A percentile compares a stretch with the other conserved stretches of the same genome.
phyloP scores from a whole-genome alignment of 257 asterid genomes.

The Nicotiana obtusifolia region DNA sequence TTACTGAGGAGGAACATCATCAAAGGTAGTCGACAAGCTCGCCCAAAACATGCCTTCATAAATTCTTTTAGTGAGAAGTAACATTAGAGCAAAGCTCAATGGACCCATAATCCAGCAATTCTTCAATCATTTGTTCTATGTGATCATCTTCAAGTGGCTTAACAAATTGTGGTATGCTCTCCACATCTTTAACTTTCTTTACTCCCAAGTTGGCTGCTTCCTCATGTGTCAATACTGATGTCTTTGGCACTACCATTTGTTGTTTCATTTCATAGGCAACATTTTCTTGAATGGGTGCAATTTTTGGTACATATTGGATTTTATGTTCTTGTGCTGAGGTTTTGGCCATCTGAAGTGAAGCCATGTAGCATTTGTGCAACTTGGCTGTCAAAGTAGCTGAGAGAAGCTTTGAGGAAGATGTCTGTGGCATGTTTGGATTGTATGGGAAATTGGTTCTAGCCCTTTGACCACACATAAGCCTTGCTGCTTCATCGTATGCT shows the following conservation, averaged over 20 bases:
- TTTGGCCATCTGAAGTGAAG: conserved; percentile 51
- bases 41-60: too few relatives aligned
- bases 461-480: conserved; percentile 73
- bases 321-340: conserved; percentile 2
- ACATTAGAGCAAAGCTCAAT: conserved; percentile 51
- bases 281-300: not conserved
- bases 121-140: conserved; percentile 85
- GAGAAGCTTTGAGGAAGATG: conserved; percentile 50
- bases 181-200: conserved; percentile 3
- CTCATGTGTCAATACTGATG: not conserved
- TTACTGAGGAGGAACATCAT: not conserved
- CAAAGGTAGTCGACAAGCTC: too few relatives aligned
- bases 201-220: not conserved
- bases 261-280: not conserved
- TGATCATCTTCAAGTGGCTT: conserved; percentile 64
- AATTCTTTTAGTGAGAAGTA: conserved; percentile 14
- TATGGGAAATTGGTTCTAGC: conserved; percentile 75
- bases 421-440: conserved; percentile 44
- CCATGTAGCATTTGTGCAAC: conserved; percentile 68
- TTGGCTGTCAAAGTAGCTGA: conserved; percentile 71
- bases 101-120: conserved; percentile 66
- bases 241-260: not conserved
- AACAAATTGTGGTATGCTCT: conserved; percentile 13
- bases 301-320: not conserved
- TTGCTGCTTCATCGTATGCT: conserved; percentile 87